phyloP scores from a whole-genome alignment of 176 grass and related monocot species.

The Themeda triandra region DNA sequence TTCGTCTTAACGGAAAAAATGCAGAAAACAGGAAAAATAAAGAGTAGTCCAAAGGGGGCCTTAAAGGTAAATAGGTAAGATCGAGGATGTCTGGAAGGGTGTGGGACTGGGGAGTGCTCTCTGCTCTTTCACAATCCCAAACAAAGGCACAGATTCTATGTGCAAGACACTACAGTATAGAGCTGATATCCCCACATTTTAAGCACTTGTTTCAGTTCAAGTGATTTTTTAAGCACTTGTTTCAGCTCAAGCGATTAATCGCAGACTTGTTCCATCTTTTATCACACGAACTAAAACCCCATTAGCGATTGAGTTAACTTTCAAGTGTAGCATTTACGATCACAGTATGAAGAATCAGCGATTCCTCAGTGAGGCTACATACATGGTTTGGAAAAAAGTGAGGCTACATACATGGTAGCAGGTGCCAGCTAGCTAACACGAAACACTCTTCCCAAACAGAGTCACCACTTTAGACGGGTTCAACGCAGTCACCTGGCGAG shows the following conservation, averaged over 20 bases:
- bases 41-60: neutral
- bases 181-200: neutral
- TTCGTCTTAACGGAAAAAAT: neutral
- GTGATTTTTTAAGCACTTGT: neutral
- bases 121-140: neutral
- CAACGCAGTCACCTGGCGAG: slow-evolving; percentile 45
- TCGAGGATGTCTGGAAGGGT: neutral
- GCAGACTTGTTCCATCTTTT: neutral
- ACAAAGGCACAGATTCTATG: neutral
- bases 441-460: neutral
- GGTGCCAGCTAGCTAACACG: neutral
- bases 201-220: neutral
- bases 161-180: neutral
- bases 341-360: neutral
- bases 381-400: neutral
- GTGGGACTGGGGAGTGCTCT: neutral
- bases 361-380: neutral
- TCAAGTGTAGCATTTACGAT: neutral
- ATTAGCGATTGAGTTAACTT: neutral
- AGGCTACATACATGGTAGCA: neutral
- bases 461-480: neutral
- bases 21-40: neutral
- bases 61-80: neutral
- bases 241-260: neutral
- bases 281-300: neutral